Percentiles rank a stretch among this genome's conserved stretches.
Conservation (phyloP, 2,329 filamentous ascomycete genomes). For the Phialophora verrucosa region DNA sequence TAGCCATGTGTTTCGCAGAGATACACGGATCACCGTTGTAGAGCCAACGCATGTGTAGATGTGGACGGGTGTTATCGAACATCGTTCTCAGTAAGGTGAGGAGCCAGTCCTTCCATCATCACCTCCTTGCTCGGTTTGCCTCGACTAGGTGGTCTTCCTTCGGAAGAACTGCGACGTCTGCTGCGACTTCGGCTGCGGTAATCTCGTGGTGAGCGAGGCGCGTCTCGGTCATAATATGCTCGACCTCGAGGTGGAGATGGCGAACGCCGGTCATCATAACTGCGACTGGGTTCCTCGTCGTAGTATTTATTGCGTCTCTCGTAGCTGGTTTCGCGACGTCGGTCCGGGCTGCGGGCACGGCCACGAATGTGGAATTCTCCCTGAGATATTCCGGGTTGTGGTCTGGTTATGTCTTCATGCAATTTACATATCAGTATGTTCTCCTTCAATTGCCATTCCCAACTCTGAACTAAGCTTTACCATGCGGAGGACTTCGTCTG, state of each 20-base stretch:
- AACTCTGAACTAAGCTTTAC: conserved; percentile 45
- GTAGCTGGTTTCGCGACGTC: conserved; percentile 42
- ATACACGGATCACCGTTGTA: conserved; percentile 26
- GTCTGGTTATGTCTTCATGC: conserved; percentile 48
- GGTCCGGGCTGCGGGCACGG: conserved; percentile 45
- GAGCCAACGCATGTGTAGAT: conserved; percentile 31
- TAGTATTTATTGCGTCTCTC: conserved; percentile 36
- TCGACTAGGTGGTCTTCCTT: conserved; percentile 47
- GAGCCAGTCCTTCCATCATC: conserved; percentile 57
- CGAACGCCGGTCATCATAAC: conserved; percentile 41
- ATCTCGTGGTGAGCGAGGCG: conserved; percentile 50
- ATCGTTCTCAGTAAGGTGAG: conserved; percentile 58
- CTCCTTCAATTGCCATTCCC: conserved; percentile 37
- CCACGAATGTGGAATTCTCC: conserved; percentile 45
- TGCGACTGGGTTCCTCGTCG: conserved; percentile 12
- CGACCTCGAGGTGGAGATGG: conserved; percentile 47
- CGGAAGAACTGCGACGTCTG: conserved; percentile 43
- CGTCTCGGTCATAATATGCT: conserved; percentile 54
- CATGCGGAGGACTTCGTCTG: conserved; percentile 54
- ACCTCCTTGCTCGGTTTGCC: conserved; percentile 56
- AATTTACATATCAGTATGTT: conserved; percentile 47
- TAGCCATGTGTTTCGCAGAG: conserved; percentile 34
- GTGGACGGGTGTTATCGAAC: conserved; percentile 51
- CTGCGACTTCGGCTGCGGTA: conserved; percentile 43
- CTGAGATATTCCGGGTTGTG: conserved; percentile 46